Conservation (phyloP, 257 asterid species). For the Salvia hispanica region DNA sequence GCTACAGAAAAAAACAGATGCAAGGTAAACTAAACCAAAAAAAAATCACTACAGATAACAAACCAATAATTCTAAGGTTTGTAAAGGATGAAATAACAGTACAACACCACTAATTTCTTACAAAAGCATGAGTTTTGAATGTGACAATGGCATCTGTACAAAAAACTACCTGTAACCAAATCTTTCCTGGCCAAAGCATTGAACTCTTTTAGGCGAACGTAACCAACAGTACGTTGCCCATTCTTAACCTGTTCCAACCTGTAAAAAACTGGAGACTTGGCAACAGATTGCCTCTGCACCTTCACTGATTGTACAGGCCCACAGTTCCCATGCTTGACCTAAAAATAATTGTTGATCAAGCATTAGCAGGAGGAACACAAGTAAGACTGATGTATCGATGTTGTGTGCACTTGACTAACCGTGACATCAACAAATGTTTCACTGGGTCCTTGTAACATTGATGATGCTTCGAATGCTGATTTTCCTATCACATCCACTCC, state of each 20-base stretch:
- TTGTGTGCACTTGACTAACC: conserved; percentile 46
- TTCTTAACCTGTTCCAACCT: conserved; percentile 72
- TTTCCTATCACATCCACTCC: conserved; percentile 85
- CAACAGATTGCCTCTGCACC: conserved; percentile 86
- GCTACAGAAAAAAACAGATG: conserved; percentile 50
- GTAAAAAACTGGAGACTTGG: conserved; percentile 91
- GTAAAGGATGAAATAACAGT: conserved; percentile 23
- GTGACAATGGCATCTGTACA: conserved; percentile 23
- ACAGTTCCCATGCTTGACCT: conserved; percentile 97
- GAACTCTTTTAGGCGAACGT: conserved; percentile 95
- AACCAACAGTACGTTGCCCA: conserved; percentile 69
- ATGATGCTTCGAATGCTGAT: conserved; percentile 92
- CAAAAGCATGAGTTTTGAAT: not conserved
- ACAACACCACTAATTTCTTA: conserved; percentile 15
- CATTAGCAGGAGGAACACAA: conserved; percentile 33
- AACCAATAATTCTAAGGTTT: conserved; percentile 6
- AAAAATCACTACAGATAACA: conserved; percentile 6
- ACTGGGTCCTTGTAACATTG: conserved; percentile 85
- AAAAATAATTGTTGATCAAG: conserved; percentile 33
- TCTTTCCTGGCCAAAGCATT: conserved; percentile 97
- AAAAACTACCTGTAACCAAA: conserved; percentile 72
- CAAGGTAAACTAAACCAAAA: conserved; percentile 18
- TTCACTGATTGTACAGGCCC: conserved; percentile 77
- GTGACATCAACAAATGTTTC: conserved; percentile 80
- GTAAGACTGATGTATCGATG: conserved; percentile 26